Evolutionary conservation across 2,329 filamentous ascomycete species (phyloP).

Genomic region (Hymenoscyphus fraxineus): DNA sequence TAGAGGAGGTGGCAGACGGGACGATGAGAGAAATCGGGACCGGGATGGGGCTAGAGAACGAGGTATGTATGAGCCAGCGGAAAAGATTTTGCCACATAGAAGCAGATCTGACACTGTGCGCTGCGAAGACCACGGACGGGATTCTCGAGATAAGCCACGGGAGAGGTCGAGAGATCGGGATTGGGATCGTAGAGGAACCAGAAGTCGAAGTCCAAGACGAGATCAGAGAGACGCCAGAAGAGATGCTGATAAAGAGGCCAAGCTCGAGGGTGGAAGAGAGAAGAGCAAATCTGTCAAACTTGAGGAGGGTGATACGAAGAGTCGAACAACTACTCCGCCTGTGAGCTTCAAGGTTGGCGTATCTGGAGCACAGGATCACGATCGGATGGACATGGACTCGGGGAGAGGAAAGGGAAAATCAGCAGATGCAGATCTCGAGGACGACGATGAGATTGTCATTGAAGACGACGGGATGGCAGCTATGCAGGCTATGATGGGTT

Average conservation of each 20-base stretch:
- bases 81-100: conserved; percentile 4
- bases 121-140: conserved; percentile 24
- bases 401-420: conserved; percentile 19
- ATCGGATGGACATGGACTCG: conserved; percentile 33
- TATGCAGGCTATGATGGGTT: conserved; percentile 88
- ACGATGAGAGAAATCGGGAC: conserved; percentile 16
- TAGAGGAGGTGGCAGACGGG: conserved; percentile 16
- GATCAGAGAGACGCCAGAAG: conserved; percentile 18
- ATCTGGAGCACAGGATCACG: conserved; percentile 26
- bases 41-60: conserved; percentile 18
- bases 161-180: conserved; percentile 18
- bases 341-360: conserved; percentile 32
- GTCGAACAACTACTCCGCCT: conserved; percentile 29
- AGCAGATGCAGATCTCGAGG: conserved; percentile 34
- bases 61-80: conserved; percentile 15
- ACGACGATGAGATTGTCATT: conserved; percentile 48
- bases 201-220: conserved; percentile 17
- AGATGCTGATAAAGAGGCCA: conserved; percentile 17
- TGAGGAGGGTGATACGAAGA: conserved; percentile 22
- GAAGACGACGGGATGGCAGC: conserved; percentile 66
- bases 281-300: conserved; percentile 13
- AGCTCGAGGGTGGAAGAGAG: conserved; percentile 15
- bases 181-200: not conserved
- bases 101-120: conserved; percentile 16
- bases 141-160: conserved; percentile 19